Percentiles rank a stretch among this genome's conserved stretches.
Conservation (phyloP, 2,329 filamentous ascomycete species). For the Rachicladosporium sp. region DNA sequence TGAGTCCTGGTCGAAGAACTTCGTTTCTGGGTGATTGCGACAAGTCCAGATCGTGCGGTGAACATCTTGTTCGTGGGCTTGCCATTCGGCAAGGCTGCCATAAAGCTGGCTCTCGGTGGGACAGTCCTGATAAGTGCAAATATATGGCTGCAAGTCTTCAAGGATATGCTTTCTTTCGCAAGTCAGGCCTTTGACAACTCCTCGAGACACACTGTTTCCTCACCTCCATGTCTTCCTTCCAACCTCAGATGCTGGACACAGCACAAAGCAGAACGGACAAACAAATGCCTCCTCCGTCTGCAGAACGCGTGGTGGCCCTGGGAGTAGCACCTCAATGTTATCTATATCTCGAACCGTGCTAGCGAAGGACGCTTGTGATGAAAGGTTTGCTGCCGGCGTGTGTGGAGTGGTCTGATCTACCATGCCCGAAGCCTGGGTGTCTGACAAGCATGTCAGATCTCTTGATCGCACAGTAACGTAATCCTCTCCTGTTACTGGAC, state of each 20-base stretch:
- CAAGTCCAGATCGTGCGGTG: background rate
- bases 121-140: slow-evolving; percentile 2
- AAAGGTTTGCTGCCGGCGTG: too few species aligned
- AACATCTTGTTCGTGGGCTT: background rate
- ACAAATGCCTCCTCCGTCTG: background rate
- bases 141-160: slow-evolving; percentile 1
- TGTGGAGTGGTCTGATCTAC: too few species aligned
- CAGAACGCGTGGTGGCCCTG: background rate
- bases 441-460: too few species aligned
- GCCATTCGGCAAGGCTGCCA: background rate
- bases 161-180: slow-evolving; percentile 1
- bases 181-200: too few species aligned
- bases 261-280: slow-evolving; percentile 1
- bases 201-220: background rate
- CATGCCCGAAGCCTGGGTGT: too few species aligned
- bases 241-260: background rate
- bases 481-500: too few species aligned
- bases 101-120: background rate
- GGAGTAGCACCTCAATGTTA: background rate
- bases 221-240: background rate
- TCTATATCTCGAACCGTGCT: slow-evolving; percentile 1
- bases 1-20: background rate
- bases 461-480: too few species aligned
- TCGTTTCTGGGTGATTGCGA: background rate
- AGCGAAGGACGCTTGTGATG: background rate